These are phyloP conservation scores for Elsinoe australis DNA, from an alignment of 2,329 filamentous ascomycete species.

Conservation along the genomic window DNA sequence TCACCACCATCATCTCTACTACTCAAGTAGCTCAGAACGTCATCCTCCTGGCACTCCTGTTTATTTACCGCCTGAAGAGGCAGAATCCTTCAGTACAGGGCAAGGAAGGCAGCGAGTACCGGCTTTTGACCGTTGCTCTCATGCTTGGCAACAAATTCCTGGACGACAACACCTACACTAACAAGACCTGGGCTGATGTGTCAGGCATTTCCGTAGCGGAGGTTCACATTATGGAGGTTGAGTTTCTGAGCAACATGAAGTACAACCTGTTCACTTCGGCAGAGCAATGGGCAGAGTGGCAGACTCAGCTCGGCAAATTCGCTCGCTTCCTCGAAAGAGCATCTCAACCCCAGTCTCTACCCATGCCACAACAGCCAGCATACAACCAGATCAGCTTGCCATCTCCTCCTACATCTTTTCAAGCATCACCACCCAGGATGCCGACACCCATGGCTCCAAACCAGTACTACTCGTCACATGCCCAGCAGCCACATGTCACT, in stretches of 20 bases:
- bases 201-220: slow-evolving; percentile 89
- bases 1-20: slow-evolving; percentile 78
- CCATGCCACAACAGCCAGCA: slow-evolving; percentile 27
- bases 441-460: slow-evolving; percentile 22
- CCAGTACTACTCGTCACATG: slow-evolving; percentile 32
- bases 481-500: slow-evolving; percentile 33
- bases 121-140: slow-evolving; percentile 83
- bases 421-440: slow-evolving; percentile 44
- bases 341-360: slow-evolving; percentile 34
- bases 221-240: slow-evolving; percentile 99
- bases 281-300: slow-evolving; percentile 80
- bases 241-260: slow-evolving; percentile 96
- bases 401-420: slow-evolving; percentile 45
- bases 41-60: slow-evolving; percentile 78
- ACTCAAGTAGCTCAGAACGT: slow-evolving; percentile 97
- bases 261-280: slow-evolving; percentile 86
- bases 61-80: slow-evolving; percentile 88
- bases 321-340: slow-evolving; percentile 73
- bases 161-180: slow-evolving; percentile 98
- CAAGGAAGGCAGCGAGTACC: slow-evolving; percentile 86
- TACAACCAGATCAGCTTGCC: slow-evolving; percentile 39
- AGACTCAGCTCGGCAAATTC: slow-evolving; percentile 73
- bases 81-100: slow-evolving; percentile 84
- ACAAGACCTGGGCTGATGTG: slow-evolving; percentile 98
- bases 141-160: slow-evolving; percentile 99